Conservation (phyloP, 1,284 basidiomycete species). For the Hypsizygus ulmarius region DNA sequence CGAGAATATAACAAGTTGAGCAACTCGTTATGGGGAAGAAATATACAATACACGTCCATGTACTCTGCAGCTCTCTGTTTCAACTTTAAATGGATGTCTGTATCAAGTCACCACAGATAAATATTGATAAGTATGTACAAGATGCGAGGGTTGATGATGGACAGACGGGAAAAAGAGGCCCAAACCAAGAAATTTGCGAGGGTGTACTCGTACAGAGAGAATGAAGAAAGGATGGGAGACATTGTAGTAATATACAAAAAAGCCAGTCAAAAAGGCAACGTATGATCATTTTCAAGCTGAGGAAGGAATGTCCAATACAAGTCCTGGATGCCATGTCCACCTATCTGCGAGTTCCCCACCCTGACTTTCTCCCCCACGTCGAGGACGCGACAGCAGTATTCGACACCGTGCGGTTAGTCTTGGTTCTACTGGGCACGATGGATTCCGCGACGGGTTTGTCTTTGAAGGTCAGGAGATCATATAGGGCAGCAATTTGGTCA, state of each 20-base stretch:
- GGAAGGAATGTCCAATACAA: not conserved
- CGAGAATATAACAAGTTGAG: no score
- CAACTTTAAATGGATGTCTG: no score
- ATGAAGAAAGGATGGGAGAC: slow-evolving; percentile 1
- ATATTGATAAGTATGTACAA: slow-evolving; percentile 10
- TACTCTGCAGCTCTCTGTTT: no score
- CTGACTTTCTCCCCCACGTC: slow-evolving; percentile 11
- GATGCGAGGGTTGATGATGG: slow-evolving; percentile 2
- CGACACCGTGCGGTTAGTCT: slow-evolving; percentile 13
- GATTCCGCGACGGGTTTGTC: slow-evolving; percentile 54
- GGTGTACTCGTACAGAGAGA: not conserved
- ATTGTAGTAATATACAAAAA: no score
- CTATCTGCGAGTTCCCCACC: not conserved
- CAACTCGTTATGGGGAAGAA: no score
- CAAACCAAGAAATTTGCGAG: slow-evolving; percentile 8
- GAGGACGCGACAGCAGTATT: slow-evolving; percentile 12
- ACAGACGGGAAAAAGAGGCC: not conserved
- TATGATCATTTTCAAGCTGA: not conserved
- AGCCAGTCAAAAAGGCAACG: no score
- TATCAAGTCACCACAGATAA: no score
- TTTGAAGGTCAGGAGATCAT: slow-evolving; percentile 73
- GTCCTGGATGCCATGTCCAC: not conserved
- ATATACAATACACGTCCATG: no score
- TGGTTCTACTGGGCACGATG: slow-evolving; percentile 23
- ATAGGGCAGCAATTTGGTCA: slow-evolving; percentile 84